phyloP scores from a whole-genome alignment of 2,329 filamentous ascomycete genomes.

The Neopestalotiopsis clavispora region DNA sequence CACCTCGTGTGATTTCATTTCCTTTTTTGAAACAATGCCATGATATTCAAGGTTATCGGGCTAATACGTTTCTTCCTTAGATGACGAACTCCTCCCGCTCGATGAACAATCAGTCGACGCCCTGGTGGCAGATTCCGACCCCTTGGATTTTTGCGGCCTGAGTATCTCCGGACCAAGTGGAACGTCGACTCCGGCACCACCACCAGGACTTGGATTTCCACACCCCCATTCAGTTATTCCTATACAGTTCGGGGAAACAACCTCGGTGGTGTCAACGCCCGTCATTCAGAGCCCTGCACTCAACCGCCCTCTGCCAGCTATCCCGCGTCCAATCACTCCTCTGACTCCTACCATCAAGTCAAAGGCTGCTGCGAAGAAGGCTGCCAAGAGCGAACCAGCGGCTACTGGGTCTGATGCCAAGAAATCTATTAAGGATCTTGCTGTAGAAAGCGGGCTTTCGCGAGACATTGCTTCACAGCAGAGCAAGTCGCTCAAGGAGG shows the following conservation, averaged over 20 bases:
- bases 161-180: slow-evolving; percentile 22
- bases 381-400: slow-evolving; percentile 25
- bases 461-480: slow-evolving; percentile 50
- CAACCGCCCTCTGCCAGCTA: slow-evolving; percentile 28
- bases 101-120: slow-evolving; percentile 72
- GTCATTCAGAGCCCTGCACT: slow-evolving; percentile 25
- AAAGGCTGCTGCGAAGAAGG: slow-evolving; percentile 30
- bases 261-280: slow-evolving; percentile 25
- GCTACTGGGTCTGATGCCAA: slow-evolving; percentile 38
- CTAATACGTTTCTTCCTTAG: slow-evolving; percentile 47
- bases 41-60: slow-evolving; percentile 34
- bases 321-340: slow-evolving; percentile 38
- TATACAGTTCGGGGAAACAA: slow-evolving; percentile 25
- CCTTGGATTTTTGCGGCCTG: slow-evolving; percentile 16
- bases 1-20: slow-evolving; percentile 34
- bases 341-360: slow-evolving; percentile 32
- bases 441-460: slow-evolving; percentile 50
- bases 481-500: slow-evolving; percentile 55
- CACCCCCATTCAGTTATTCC: slow-evolving; percentile 33
- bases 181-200: slow-evolving; percentile 43
- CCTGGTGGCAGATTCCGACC: slow-evolving; percentile 64
- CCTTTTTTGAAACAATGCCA: slow-evolving; percentile 22
- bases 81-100: slow-evolving; percentile 65
- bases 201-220: slow-evolving; percentile 50
- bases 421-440: slow-evolving; percentile 49